These are phyloP conservation scores for Paraphaeosphaeria minitans DNA, from an alignment of 2,329 filamentous ascomycete genomes.

Conservation along the genomic window DNA sequence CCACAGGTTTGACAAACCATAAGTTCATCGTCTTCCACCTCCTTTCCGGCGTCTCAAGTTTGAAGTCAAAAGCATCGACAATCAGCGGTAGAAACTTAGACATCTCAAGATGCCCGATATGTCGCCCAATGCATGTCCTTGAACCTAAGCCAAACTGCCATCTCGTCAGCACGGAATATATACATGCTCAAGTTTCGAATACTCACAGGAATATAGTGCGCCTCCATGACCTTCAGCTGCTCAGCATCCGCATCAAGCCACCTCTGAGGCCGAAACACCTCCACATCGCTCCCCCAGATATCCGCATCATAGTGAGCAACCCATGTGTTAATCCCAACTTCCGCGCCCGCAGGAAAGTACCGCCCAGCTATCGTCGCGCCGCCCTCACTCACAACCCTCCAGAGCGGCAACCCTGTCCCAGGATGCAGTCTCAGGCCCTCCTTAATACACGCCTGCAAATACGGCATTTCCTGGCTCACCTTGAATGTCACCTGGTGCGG, in stretches of 20 bases:
- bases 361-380: constrained; percentile 21
- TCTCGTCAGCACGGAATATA: background rate
- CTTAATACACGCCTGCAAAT: constrained; percentile 36
- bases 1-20: constrained; percentile 19
- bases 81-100: constrained; percentile 16
- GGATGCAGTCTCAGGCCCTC: constrained; percentile 35
- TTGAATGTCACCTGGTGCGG: constrained; percentile 22
- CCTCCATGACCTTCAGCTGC: constrained; percentile 23
- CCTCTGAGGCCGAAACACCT: constrained; percentile 26
- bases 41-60: constrained; percentile 6
- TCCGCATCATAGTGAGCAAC: constrained; percentile 23
- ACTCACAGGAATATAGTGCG: constrained; percentile 24
- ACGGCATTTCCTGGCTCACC: constrained; percentile 34
- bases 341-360: constrained; percentile 27
- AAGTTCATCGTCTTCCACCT: constrained; percentile 16
- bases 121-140: constrained; percentile 25
- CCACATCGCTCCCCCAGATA: constrained; percentile 24
- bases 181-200: too few species aligned
- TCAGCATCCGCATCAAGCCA: constrained; percentile 20
- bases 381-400: constrained; percentile 26
- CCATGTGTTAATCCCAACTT: constrained; percentile 30
- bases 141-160: constrained; percentile 25
- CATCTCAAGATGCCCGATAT: constrained; percentile 19
- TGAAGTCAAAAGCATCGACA: constrained; percentile 11
- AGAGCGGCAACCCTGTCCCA: constrained; percentile 27